Evolutionary conservation across 2,329 filamentous ascomycete genomes (phyloP).

Genomic region (Aspergillus versicolor): DNA sequence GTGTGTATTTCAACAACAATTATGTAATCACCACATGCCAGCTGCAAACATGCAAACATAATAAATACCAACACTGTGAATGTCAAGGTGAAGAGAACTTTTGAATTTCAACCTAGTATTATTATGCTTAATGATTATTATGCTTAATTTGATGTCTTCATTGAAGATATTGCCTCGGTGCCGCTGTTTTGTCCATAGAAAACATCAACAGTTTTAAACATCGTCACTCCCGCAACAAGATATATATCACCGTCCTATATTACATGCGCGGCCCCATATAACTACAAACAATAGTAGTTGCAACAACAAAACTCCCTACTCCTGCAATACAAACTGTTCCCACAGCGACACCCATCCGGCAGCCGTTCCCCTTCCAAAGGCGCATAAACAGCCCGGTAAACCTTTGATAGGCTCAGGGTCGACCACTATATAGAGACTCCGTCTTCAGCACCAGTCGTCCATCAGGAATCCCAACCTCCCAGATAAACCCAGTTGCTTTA

Average conservation of each 20-base stretch:
- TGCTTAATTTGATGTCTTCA: no score
- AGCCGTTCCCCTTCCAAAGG: not conserved
- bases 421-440: not conserved
- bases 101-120: no score
- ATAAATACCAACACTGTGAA: conserved; percentile 7
- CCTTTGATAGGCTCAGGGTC: not conserved
- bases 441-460: not conserved
- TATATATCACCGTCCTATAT: no score
- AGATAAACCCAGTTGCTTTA: not conserved
- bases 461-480: not conserved
- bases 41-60: conserved; percentile 10
- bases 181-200: no score
- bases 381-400: not conserved
- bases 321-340: not conserved
- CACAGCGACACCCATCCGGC: not conserved
- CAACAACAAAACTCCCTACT: not conserved
- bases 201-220: no score
- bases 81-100: no score
- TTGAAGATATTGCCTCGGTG: no score
- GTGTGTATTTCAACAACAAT: conserved; percentile 4
- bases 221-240: no score
- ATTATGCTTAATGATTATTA: no score
- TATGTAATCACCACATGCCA: conserved; percentile 11
- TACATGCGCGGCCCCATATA: no score
- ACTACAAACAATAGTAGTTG: no score